A percentile compares a stretch with the other conserved stretches of the same genome.
phyloP scores from a whole-genome alignment of 106 monocot species.

The Dendrobium nobile region DNA sequence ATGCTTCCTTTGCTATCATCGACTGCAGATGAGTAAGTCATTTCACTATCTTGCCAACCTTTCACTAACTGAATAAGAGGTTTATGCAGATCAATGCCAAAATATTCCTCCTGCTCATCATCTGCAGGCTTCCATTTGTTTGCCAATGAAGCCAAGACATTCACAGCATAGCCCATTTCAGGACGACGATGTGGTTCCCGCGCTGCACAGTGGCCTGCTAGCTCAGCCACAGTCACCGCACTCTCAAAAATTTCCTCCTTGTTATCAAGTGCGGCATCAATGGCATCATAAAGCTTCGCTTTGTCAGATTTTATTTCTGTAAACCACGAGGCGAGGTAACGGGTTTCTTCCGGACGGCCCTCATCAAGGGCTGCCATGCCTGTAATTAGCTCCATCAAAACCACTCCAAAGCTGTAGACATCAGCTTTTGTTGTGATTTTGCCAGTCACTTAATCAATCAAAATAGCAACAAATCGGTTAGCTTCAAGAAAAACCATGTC shows the following conservation, averaged over 20 bases:
- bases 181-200: slow-evolving; percentile 42
- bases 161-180: slow-evolving; percentile 54
- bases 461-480: not conserved
- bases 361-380: slow-evolving; percentile 48
- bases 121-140: slow-evolving; percentile 51
- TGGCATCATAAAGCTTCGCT: slow-evolving; percentile 23
- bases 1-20: slow-evolving; percentile 52
- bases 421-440: slow-evolving; percentile 51
- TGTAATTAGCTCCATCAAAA: slow-evolving; percentile 50
- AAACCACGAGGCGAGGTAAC: slow-evolving; percentile 49
- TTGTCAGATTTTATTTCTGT: slow-evolving; percentile 20
- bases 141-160: slow-evolving; percentile 34
- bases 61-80: slow-evolving; percentile 54
- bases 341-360: slow-evolving; percentile 30
- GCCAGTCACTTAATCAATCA: slow-evolving; percentile 37
- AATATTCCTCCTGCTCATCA: slow-evolving; percentile 31
- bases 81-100: slow-evolving; percentile 45
- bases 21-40: not conserved
- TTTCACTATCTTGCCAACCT: slow-evolving; percentile 32
- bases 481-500: not conserved
- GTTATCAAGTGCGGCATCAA: slow-evolving; percentile 23
- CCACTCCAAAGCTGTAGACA: slow-evolving; percentile 58
- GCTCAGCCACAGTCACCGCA: slow-evolving; percentile 29
- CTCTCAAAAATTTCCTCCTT: slow-evolving; percentile 37
- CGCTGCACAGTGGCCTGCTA: slow-evolving; percentile 48